Evolutionary conservation across 805 yeast species (phyloP), one percentile per base, ranked within the genome.

Genomic region (Jamesozyma gamospora): DNA sequence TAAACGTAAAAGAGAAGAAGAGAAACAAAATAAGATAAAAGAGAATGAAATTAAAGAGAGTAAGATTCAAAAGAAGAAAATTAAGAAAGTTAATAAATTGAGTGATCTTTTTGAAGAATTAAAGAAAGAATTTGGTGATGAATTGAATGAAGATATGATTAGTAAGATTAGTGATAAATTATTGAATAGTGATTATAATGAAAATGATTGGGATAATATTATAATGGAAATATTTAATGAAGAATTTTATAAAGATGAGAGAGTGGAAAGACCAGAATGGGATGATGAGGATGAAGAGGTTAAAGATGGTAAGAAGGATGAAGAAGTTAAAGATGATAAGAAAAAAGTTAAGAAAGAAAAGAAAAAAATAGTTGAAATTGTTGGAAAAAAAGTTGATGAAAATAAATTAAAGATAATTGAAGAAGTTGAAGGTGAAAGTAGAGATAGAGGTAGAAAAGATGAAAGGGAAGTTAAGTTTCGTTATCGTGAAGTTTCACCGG

Each of bases 401-500:
- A 83, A 85, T 49, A 72, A 79, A 26, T 60, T 75, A 16, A 73
- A 74, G 29, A 66, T 86, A 28, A 53, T 78, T 19, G 90, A 82
- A 25, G 85, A 82, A 51, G 75, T 81, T 7, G 82, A 77, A 46
- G 72, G 71, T 44, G 80, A 70, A 41, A 50, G 33, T 66, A 64
- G 70, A 47, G 59, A 66, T 46, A 75, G 77, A 49, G 75, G 84
- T 37, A 78, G 87, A 44, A 66, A 76, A 1, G 64, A 66, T 24
- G 61, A 67, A 8, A 70, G 60, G 4, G 69, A 67, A 2, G 51
- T 75, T 30, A 72, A 68, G 40, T 90, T 92, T 71, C 79, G 77
- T 51, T 92, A 92, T 58, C 75, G 96, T 52, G 95, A 87, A 51
- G 97, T 92, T 4, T 87, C 95, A 1, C 96, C 98, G 8, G 97